phyloP scores from a whole-genome alignment of 2,329 filamentous ascomycete genomes.

The Clarireedia homoeocarpa region DNA sequence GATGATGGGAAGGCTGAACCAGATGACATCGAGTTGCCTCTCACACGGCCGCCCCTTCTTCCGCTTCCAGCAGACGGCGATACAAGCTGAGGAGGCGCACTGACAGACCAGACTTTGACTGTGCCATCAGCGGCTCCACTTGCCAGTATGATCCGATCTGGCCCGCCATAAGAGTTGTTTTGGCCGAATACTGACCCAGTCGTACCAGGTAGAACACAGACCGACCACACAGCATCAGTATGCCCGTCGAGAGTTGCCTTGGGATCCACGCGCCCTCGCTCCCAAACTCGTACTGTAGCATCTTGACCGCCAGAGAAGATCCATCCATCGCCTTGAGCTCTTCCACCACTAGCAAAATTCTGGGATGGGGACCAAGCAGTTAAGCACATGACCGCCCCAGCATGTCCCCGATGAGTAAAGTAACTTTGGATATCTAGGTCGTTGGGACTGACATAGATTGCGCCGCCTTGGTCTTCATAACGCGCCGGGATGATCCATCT shows the following conservation, averaged over 20 bases:
- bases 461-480: constrained; percentile 53
- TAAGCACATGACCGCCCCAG: constrained; percentile 80
- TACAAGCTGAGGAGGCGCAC: constrained; percentile 75
- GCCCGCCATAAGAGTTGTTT: constrained; percentile 63
- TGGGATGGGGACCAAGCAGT: constrained; percentile 81
- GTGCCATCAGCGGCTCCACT: constrained; percentile 87
- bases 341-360: constrained; percentile 82
- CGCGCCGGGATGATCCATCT: constrained; percentile 88
- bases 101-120: constrained; percentile 91
- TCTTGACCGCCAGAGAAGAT: constrained; percentile 97
- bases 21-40: constrained; percentile 89
- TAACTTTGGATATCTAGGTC: constrained; percentile 89
- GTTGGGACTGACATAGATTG: constrained; percentile 37
- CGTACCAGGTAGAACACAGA: constrained; percentile 84
- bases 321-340: constrained; percentile 89
- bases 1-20: constrained; percentile 86
- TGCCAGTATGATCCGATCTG: constrained; percentile 82
- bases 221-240: constrained; percentile 90
- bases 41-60: constrained; percentile 67
- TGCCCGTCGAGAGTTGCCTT: constrained; percentile 93
- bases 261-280: constrained; percentile 85
- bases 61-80: constrained; percentile 65
- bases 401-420: constrained; percentile 91
- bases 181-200: constrained; percentile 74
- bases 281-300: constrained; percentile 88